Percentiles rank a stretch among this genome's conserved stretches.
Evolutionary conservation across 2,329 filamentous ascomycete species (phyloP).

Genomic region (Tolypocladium paradoxum): DNA sequence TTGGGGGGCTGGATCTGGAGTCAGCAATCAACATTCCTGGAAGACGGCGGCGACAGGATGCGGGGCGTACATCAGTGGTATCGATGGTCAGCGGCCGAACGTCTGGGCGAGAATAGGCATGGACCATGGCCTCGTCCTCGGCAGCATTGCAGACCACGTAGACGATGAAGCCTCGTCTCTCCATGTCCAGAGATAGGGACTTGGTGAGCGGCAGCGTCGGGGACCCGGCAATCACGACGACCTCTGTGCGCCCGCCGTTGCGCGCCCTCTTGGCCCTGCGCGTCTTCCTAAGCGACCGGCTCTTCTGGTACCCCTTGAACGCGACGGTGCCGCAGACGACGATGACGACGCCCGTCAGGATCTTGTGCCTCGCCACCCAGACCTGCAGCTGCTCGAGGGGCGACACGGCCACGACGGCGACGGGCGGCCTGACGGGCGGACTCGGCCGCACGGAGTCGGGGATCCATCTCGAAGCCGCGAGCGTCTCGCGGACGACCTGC

Average conservation of each 20-base stretch:
- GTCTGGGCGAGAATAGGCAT: slow-evolving; percentile 66
- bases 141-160: slow-evolving; percentile 79
- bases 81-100: slow-evolving; percentile 76
- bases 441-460: slow-evolving; percentile 55
- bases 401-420: slow-evolving; percentile 21
- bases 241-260: slow-evolving; percentile 80
- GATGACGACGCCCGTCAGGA: slow-evolving; percentile 60
- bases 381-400: slow-evolving; percentile 46
- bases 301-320: slow-evolving; percentile 39
- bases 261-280: slow-evolving; percentile 67
- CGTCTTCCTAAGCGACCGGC: slow-evolving; percentile 50
- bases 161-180: slow-evolving; percentile 85
- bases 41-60: too few relatives aligned
- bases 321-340: slow-evolving; percentile 58
- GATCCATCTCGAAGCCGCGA: slow-evolving; percentile 61
- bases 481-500: slow-evolving; percentile 54
- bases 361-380: slow-evolving; percentile 65
- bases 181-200: slow-evolving; percentile 75
- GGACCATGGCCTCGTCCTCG: slow-evolving; percentile 74
- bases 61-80: slow-evolving; percentile 66
- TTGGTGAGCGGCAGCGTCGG: slow-evolving; percentile 74
- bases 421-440: slow-evolving; percentile 31
- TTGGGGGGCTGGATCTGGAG: slow-evolving; percentile 45
- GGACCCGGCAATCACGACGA: slow-evolving; percentile 80
- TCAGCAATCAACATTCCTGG: background rate